These are phyloP conservation scores for Corymbia citriodora DNA, from an alignment of 441 rosid species.

Conservation along the genomic window DNA sequence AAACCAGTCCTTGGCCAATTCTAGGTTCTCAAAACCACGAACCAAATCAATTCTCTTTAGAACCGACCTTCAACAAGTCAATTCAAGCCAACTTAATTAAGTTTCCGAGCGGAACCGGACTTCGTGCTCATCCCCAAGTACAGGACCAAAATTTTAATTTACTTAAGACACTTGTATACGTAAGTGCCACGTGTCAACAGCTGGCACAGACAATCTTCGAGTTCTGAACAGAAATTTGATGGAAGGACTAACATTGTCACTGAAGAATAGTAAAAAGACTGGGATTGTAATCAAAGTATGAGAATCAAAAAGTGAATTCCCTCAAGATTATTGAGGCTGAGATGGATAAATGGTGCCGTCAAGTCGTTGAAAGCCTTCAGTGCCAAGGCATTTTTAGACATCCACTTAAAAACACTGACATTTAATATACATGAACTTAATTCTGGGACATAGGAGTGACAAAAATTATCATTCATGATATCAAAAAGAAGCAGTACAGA, in stretches of 20 bases:
- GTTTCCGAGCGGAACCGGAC: neutral
- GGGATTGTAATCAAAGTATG: neutral
- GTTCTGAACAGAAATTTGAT: neutral
- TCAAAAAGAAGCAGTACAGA: neutral
- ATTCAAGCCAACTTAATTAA: neutral
- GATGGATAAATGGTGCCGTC: neutral
- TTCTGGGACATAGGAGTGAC: neutral
- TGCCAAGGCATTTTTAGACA: neutral
- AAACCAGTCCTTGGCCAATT: neutral
- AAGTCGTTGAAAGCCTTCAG: neutral
- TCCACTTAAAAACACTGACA: neutral
- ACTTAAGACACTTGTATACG: neutral
- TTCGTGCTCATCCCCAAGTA: neutral
- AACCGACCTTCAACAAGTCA: neutral
- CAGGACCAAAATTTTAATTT: neutral
- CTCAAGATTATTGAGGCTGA: neutral
- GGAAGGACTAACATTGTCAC: neutral
- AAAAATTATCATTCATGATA: neutral
- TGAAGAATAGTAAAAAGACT: neutral
- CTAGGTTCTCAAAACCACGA: fast-evolving
- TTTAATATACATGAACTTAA: neutral
- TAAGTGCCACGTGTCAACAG: neutral
- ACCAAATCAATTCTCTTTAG: neutral
- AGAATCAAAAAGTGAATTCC: neutral
- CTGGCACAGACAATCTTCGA: neutral